These are phyloP conservation scores for Trichoderma atroviride DNA, from an alignment of 2,329 filamentous ascomycete species.

Conservation along the genomic window DNA sequence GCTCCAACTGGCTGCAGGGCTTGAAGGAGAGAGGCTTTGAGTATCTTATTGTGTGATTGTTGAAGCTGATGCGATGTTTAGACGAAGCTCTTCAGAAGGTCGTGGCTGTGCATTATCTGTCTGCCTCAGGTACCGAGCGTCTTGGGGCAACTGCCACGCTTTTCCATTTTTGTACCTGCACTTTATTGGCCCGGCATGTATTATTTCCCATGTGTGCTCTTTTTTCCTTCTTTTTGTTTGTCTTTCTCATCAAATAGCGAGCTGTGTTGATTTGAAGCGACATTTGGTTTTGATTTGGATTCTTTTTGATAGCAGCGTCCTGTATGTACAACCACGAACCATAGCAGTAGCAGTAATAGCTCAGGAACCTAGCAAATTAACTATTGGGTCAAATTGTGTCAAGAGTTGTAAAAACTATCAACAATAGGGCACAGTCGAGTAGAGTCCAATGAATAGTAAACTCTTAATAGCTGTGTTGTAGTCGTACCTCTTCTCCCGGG, in stretches of 20 bases:
- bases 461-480: background rate
- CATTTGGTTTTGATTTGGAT: background rate
- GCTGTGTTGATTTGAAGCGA: background rate
- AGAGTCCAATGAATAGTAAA: background rate
- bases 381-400: background rate
- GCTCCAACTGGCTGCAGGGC: slow-evolving; percentile 47
- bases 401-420: too few species aligned
- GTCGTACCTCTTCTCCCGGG: too few species aligned
- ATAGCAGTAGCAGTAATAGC: background rate
- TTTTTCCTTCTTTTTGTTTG: background rate
- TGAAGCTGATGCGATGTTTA: background rate
- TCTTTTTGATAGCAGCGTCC: background rate
- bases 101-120: background rate
- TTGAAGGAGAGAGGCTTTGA: slow-evolving; percentile 49
- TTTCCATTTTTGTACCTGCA: background rate
- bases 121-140: background rate
- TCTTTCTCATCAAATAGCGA: background rate
- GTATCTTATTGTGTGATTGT: slow-evolving; percentile 48
- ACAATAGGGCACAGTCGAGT: background rate
- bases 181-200: background rate
- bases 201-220: background rate
- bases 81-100: background rate
- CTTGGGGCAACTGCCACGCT: background rate
- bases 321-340: background rate
- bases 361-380: background rate